A percentile compares a stretch with the other conserved stretches of the same genome.
phyloP scores from a whole-genome alignment of 768 basidiomycete species.

The Termitomyces bulborhizus region DNA sequence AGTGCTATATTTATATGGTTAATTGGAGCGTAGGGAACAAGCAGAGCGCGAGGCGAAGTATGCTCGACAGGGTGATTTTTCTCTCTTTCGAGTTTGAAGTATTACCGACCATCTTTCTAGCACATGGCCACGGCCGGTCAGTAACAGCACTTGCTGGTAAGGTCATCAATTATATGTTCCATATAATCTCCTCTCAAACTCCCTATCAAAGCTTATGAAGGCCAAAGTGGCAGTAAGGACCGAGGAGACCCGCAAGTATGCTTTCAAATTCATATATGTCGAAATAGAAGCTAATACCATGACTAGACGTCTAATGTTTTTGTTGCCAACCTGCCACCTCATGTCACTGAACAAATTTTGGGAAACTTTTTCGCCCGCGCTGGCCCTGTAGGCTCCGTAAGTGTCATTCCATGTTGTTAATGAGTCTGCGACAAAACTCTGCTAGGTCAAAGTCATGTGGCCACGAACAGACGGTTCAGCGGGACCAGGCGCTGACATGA shows the following conservation, averaged over 20 bases:
- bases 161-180: conserved; percentile 15
- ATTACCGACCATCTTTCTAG: conserved; percentile 20
- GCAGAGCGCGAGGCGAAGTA: conserved; percentile 85
- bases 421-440: neutral
- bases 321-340: conserved; percentile 86
- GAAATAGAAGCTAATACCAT: neutral
- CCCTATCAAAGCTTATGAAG: conserved; percentile 67
- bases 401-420: conserved; percentile 12
- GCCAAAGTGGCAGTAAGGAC: conserved; percentile 86
- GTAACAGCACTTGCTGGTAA: conserved; percentile 87
- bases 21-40: conserved; percentile 63
- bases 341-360: conserved; percentile 79
- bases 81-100: neutral
- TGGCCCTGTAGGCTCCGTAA: conserved; percentile 90
- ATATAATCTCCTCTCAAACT: neutral
- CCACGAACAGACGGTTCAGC: conserved; percentile 72
- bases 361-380: conserved; percentile 88
- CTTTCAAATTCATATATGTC: neutral
- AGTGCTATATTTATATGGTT: conserved; percentile 1
- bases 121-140: conserved; percentile 61
- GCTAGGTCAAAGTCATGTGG: conserved; percentile 96
- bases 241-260: conserved; percentile 80
- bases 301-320: conserved; percentile 89
- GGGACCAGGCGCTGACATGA: conserved; percentile 75
- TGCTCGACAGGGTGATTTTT: conserved; percentile 49